A percentile compares a stretch with the other conserved stretches of the same genome.
Evolutionary conservation across 176 grass and related monocot genomes (phyloP).

Genomic region (Aegilops umbellulata): DNA sequence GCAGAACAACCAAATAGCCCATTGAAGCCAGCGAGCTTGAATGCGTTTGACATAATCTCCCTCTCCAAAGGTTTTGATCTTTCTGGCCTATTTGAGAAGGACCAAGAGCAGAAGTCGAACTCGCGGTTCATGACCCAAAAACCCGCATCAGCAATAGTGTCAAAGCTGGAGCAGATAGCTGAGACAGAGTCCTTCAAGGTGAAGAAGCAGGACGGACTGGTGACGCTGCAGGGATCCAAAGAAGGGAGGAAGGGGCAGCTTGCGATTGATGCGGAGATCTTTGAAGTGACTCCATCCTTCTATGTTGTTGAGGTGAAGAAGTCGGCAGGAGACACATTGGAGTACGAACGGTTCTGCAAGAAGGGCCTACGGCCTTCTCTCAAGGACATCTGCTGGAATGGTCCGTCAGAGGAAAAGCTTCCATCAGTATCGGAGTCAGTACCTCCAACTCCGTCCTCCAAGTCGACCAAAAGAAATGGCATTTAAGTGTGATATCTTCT

Average conservation of each 20-base stretch:
- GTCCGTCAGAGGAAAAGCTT: conserved; percentile 50
- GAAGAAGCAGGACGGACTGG: conserved; percentile 69
- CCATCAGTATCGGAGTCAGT: conserved; percentile 38
- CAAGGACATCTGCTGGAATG: conserved; percentile 73
- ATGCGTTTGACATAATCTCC: conserved; percentile 94
- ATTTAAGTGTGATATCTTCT: conserved; percentile 27
- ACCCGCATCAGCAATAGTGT: conserved; percentile 71
- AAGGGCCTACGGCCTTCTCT: conserved; percentile 75
- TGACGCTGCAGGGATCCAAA: conserved; percentile 67
- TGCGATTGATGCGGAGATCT: conserved; percentile 78
- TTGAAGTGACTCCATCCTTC: conserved; percentile 74
- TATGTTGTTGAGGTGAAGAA: conserved; percentile 87
- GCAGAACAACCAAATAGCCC: conserved; percentile 23
- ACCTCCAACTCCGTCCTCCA: conserved; percentile 32
- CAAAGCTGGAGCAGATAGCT: conserved; percentile 87
- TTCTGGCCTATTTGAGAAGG: conserved; percentile 74
- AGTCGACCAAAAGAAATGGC: conserved; percentile 18
- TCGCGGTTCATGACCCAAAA: conserved; percentile 72
- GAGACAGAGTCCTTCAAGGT: conserved; percentile 74
- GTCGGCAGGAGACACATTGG: conserved; percentile 81
- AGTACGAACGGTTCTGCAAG: conserved; percentile 84
- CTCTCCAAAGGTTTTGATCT: conserved; percentile 82
- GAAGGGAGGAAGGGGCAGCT: conserved; percentile 86
- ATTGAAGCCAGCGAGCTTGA: conserved; percentile 70
- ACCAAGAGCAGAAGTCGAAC: conserved; percentile 47